Conservation (phyloP, 768 basidiomycete genomes). For the Russula earlei region DNA sequence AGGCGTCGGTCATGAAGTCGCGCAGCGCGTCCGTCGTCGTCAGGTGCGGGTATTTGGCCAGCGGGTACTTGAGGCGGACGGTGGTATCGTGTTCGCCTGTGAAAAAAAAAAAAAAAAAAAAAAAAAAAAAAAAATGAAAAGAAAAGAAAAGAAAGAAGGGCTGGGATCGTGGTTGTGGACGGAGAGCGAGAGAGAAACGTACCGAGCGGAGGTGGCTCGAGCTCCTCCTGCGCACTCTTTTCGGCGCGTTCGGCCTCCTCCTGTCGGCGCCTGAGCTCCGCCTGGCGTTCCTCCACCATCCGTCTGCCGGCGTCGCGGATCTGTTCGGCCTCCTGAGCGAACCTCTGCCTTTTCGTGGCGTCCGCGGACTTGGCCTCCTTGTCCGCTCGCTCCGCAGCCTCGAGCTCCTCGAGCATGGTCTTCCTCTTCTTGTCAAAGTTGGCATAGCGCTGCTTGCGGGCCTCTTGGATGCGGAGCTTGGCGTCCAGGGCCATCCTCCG, state of each 20-base stretch:
- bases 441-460: conserved; percentile 60
- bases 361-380: conserved; percentile 64
- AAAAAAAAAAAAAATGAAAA: not conserved
- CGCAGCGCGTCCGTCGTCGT: conserved; percentile 42
- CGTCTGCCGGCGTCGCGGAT: conserved; percentile 68
- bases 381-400: conserved; percentile 62
- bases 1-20: conserved; percentile 40
- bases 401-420: conserved; percentile 65
- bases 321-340: conserved; percentile 54
- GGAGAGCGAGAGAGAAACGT: not conserved
- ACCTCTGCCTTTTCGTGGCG: conserved; percentile 43
- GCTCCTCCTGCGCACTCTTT: conserved; percentile 27
- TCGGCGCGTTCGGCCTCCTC: conserved; percentile 30
- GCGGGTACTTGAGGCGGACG: conserved; percentile 57
- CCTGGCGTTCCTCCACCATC: conserved; percentile 58
- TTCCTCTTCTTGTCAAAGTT: conserved; percentile 66
- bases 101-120: not conserved
- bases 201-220: conserved; percentile 53
- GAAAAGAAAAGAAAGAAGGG: no score
- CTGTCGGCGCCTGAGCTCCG: conserved; percentile 38
- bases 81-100: conserved; percentile 64
- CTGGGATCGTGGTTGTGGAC: not conserved
- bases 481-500: conserved; percentile 73
- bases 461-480: conserved; percentile 60
- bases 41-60: conserved; percentile 49